Base-by-base conservation (phyloP, 768 basidiomycete species). In the Termitomyces sp. region DNA sequence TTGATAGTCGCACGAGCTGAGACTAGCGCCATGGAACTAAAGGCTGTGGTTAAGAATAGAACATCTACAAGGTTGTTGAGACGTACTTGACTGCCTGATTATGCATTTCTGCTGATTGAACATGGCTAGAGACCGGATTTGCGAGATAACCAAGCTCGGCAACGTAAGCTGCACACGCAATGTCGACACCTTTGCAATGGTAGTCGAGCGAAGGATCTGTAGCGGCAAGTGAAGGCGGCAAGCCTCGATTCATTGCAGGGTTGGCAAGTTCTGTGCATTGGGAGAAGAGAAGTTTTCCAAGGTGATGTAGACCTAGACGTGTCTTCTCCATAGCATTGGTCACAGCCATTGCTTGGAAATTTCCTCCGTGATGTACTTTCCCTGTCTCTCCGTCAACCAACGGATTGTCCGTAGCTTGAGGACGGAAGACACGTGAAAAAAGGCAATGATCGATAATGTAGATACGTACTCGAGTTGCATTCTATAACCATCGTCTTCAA, bases 321-420 rank as follows among this genome's bases (percentile, higher is more conserved):
- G 88, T 89, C 70, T 92, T 91, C 69, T 94, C 92, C 89, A 93
- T 92, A 13, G 86, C 84, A 56, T 90, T 92, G 8, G 90, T 90
- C 42, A 94, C 84, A 3, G 90, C 77, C 80, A 91, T 88, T 0
- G 90, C 90, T 68, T 94, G 92, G 82, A 94, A 94, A 69, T 94
- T 94, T 16, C 92, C 92, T 32, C 90, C 92, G 56, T 92, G 81
- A 68, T 92, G 88, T 20, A 92, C 76, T 53, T 73, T 74, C 2
- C 84, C 83, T 6, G 80, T 81, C 63, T 84, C 78, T 43, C 78
- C 78, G 60, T 94, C 88, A 40, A 93, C 76, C 8, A 94, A 80
- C 1, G 92, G 92, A 67, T 94, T 94, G 67, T 94, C 92, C 4
- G 92, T 94, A 20, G 92, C 87, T 89, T 55, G 46, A 47, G 18